Percentiles rank a stretch among this genome's conserved stretches.
These are phyloP conservation scores for Pseudozyma flocculosa DNA, from an alignment of 1,284 basidiomycete species.

Conservation along the genomic window DNA sequence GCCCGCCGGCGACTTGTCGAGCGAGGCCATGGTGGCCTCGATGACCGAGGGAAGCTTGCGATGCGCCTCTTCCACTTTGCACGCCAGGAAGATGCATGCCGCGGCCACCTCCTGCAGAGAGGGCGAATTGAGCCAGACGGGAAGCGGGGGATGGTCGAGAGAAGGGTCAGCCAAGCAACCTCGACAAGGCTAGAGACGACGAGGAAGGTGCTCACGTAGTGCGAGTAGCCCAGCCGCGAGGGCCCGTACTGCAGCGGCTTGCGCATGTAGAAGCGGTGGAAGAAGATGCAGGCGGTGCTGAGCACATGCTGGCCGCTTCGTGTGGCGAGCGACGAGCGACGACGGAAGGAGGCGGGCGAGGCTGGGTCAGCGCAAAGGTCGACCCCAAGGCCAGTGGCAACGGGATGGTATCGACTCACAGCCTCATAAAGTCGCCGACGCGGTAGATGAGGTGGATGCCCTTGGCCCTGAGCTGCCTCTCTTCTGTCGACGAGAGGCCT, in stretches of 20 bases:
- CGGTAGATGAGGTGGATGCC: conserved; percentile 47
- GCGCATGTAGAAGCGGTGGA: conserved; percentile 93
- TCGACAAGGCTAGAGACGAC: conserved; percentile 5
- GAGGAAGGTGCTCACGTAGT: conserved; percentile 13
- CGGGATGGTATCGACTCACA: conserved; percentile 11
- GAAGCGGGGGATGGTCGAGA: background rate
- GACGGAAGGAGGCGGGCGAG: background rate
- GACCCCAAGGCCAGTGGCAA: too few species aligned
- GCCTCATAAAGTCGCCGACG: conserved; percentile 49
- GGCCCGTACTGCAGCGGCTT: conserved; percentile 64
- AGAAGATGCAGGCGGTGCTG: conserved; percentile 73
- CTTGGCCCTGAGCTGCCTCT: conserved; percentile 44
- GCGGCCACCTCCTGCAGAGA: conserved; percentile 74
- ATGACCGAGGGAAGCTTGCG: conserved; percentile 82
- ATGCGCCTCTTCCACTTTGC: conserved; percentile 85
- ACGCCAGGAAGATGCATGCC: conserved; percentile 84
- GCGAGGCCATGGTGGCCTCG: conserved; percentile 71
- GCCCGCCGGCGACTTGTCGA: conserved; percentile 63
- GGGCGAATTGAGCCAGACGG: background rate
- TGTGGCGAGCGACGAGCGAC: too few species aligned
- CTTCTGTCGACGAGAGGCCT: conserved; percentile 25
- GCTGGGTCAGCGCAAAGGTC: background rate
- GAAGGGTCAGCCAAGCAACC: too few species aligned
- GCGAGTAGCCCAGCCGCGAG: conserved; percentile 65
- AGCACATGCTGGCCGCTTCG: conserved; percentile 40